Conservation (phyloP, 306 rosid species). For the Alnus glutinosa region DNA sequence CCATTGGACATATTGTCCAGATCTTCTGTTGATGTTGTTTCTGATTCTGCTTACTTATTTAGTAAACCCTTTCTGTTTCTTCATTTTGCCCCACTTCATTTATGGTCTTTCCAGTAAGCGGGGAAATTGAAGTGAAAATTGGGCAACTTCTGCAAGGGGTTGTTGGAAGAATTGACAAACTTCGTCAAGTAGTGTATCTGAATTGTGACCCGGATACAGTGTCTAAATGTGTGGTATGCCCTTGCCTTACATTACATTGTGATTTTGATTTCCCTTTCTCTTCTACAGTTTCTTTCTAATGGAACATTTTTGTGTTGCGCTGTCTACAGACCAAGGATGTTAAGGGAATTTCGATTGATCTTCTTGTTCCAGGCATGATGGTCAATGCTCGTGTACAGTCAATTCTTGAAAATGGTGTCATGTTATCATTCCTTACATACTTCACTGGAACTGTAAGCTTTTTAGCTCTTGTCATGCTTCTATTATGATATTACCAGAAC, state of each 20-base stretch:
- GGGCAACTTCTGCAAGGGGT: constrained; percentile 81
- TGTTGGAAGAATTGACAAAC: constrained; percentile 75
- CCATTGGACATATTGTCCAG: neutral
- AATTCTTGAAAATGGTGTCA: constrained; percentile 84
- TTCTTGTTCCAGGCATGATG: constrained; percentile 93
- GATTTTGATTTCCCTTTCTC: neutral
- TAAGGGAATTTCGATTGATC: constrained; percentile 88
- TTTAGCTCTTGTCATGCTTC: constrained; percentile 1
- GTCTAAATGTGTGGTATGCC: constrained; percentile 76
- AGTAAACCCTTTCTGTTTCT: neutral
- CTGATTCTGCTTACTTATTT: neutral
- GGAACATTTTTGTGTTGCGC: constrained; percentile 25
- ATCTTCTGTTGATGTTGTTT: neutral
- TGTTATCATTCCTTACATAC: constrained; percentile 88
- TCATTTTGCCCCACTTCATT: neutral
- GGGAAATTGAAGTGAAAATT: constrained; percentile 42
- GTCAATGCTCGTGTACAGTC: constrained; percentile 81
- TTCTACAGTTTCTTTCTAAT: constrained; percentile 20
- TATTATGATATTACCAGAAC: constrained; percentile 20
- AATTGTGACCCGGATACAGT: constrained; percentile 66
- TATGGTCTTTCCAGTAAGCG: constrained; percentile 41
- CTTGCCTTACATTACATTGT: constrained; percentile 8
- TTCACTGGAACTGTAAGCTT: constrained; percentile 92
- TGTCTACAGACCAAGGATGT: constrained; percentile 78
- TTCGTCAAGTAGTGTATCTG: constrained; percentile 72